phyloP scores from a whole-genome alignment of 202 grass and related monocot species.

The Dendrocalamus latiflorus region DNA sequence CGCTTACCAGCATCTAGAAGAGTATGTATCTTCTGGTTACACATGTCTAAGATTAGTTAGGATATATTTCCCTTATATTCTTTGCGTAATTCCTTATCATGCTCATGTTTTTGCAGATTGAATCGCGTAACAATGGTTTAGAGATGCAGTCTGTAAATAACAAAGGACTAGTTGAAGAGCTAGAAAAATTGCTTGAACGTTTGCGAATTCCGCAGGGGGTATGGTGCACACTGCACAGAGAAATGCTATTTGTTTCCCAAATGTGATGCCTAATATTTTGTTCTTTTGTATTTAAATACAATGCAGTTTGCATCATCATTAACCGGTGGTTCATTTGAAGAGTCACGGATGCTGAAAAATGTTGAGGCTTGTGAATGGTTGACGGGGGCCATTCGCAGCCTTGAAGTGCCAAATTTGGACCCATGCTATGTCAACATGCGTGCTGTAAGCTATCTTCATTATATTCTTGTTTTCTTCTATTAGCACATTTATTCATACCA shows the following conservation, averaged over 20 bases:
- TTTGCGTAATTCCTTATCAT: constrained; percentile 8
- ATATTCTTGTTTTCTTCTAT: neutral
- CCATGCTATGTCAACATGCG: constrained; percentile 82
- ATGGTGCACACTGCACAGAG: constrained; percentile 26
- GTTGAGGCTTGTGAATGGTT: constrained; percentile 99
- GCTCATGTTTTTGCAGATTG: constrained; percentile 64
- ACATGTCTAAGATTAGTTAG: constrained; percentile 1
- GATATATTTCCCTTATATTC: neutral
- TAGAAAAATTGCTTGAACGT: constrained; percentile 84
- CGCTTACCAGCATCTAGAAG: neutral
- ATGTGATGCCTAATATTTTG: constrained; percentile 14
- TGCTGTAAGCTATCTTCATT: constrained; percentile 58
- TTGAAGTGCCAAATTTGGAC: constrained; percentile 96
- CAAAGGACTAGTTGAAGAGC: constrained; percentile 75
- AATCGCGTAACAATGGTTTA: constrained; percentile 93
- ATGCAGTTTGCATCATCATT: constrained; percentile 81
- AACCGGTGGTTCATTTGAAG: constrained; percentile 93
- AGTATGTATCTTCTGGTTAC: neutral
- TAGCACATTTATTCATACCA: constrained; percentile 16
- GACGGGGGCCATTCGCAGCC: constrained; percentile 67
- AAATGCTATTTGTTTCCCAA: constrained; percentile 17
- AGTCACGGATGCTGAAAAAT: constrained; percentile 96
- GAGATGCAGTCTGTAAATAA: constrained; percentile 98
- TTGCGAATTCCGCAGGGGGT: constrained; percentile 89
- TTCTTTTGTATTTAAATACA: constrained; percentile 29